These are phyloP conservation scores for Monosporascus cannonballus DNA, from an alignment of 2,329 filamentous ascomycete genomes.

Conservation along the genomic window DNA sequence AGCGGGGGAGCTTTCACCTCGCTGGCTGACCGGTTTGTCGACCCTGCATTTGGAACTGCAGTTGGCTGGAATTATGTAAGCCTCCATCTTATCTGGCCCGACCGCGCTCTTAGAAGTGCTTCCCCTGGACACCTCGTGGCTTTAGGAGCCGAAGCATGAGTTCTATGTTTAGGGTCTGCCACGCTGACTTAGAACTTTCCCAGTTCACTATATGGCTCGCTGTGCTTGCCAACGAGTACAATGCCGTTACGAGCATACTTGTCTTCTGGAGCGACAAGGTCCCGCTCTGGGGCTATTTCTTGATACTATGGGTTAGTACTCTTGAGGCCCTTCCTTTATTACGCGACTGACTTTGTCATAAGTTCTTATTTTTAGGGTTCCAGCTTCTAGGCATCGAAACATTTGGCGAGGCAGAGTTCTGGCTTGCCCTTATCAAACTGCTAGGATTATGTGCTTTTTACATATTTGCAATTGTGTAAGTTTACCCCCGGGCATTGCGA, in stretches of 20 bases:
- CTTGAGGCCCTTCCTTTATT: not conserved
- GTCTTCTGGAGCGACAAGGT: constrained; percentile 58
- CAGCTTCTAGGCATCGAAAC: constrained; percentile 67
- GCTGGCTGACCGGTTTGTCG: constrained; percentile 64
- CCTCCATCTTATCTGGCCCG: not conserved
- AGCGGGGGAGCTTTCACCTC: constrained; percentile 66
- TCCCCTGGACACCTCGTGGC: not conserved
- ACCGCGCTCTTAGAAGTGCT: no score
- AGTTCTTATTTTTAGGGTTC: constrained; percentile 55
- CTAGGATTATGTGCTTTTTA: constrained; percentile 65
- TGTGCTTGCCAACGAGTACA: constrained; percentile 66
- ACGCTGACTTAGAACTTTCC: not conserved
- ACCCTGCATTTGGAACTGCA: constrained; percentile 62
- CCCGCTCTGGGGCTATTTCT: constrained; percentile 62
- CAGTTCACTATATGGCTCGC: constrained; percentile 40
- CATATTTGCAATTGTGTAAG: constrained; percentile 61
- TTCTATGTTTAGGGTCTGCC: not conserved
- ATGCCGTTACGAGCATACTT: constrained; percentile 60
- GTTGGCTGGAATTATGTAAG: constrained; percentile 67
- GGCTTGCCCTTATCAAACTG: constrained; percentile 69
- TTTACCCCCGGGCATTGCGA: not conserved
- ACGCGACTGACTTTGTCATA: constrained; percentile 9
- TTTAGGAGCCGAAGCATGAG: not conserved
- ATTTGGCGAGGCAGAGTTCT: constrained; percentile 77
- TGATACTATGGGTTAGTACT: constrained; percentile 60